phyloP scores from a whole-genome alignment of 2,329 filamentous ascomycete genomes.

The Epichloe gansuensis region DNA sequence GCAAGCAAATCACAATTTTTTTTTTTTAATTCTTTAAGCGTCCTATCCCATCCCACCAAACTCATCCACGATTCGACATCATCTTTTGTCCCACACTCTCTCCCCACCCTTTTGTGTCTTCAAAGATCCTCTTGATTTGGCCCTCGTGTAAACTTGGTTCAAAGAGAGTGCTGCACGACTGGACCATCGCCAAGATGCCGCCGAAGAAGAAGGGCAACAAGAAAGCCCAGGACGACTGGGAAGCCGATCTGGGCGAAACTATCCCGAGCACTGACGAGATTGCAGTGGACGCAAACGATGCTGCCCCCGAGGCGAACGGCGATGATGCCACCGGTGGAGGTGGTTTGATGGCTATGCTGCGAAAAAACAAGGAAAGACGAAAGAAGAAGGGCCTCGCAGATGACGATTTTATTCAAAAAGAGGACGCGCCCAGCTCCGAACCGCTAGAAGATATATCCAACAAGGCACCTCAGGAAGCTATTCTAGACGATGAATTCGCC shows the following conservation, averaged over 20 bases:
- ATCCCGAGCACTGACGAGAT: constrained; percentile 45
- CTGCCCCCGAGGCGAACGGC: constrained; percentile 34
- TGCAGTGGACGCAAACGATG: constrained; percentile 27
- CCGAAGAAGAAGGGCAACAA: constrained; percentile 90
- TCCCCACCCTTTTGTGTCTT: neutral
- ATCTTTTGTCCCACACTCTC: neutral
- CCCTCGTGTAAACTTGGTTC: neutral
- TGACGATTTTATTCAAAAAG: constrained; percentile 56
- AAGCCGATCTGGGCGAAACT: constrained; percentile 76
- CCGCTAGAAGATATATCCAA: constrained; percentile 29
- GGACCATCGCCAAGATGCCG: constrained; percentile 49
- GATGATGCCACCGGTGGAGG: constrained; percentile 44
- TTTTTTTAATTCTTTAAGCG: neutral
- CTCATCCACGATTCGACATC: neutral
- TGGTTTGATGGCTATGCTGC: constrained; percentile 66
- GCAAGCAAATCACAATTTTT: neutral
- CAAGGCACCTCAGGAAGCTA: constrained; percentile 72
- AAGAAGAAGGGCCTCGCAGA: constrained; percentile 75
- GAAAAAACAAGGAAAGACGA: constrained; percentile 73
- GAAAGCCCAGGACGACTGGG: constrained; percentile 82
- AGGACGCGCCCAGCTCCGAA: constrained; percentile 27
- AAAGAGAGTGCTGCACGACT: neutral
- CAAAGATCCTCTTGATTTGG: neutral
- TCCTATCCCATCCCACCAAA: neutral
- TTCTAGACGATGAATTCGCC: constrained; percentile 74